These are phyloP conservation scores for Verbena officinalis DNA, from an alignment of 257 asterid species.

Conservation along the genomic window DNA sequence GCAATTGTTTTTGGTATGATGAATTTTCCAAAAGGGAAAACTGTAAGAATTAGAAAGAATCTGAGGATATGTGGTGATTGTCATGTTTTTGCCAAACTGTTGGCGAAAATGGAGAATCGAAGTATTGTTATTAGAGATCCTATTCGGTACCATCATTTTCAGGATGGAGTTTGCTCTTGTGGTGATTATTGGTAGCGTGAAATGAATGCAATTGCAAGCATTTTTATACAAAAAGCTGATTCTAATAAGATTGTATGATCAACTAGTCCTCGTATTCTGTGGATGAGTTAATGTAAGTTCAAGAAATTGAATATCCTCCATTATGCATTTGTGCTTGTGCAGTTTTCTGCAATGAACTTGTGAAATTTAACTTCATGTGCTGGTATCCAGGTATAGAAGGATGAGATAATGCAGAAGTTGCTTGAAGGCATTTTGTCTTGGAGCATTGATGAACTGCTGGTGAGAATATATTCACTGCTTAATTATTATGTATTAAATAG, in stretches of 20 bases:
- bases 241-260: background rate
- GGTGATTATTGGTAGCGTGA: constrained; percentile 88
- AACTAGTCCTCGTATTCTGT: background rate
- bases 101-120: constrained; percentile 63
- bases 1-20: constrained; percentile 74
- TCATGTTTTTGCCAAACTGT: constrained; percentile 74
- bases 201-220: background rate
- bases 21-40: constrained; percentile 63
- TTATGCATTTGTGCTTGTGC: background rate
- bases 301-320: background rate
- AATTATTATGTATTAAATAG: background rate
- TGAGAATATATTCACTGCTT: constrained; percentile 18
- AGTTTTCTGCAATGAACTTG: background rate
- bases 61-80: constrained; percentile 93
- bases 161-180: constrained; percentile 78
- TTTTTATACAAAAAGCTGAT: background rate
- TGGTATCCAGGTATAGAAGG: constrained; percentile 26
- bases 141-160: constrained; percentile 89
- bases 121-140: constrained; percentile 86
- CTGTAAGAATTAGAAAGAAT: constrained; percentile 77
- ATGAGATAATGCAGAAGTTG: constrained; percentile 14
- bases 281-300: constrained; percentile 7
- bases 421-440: constrained; percentile 20
- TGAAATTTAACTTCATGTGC: background rate
- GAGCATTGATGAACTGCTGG: constrained; percentile 20